Evolutionary conservation across 208 protist species (phyloP), one percentile per base, ranked within the genome.

Genomic region (Acanthamoeba sp.): DNA sequence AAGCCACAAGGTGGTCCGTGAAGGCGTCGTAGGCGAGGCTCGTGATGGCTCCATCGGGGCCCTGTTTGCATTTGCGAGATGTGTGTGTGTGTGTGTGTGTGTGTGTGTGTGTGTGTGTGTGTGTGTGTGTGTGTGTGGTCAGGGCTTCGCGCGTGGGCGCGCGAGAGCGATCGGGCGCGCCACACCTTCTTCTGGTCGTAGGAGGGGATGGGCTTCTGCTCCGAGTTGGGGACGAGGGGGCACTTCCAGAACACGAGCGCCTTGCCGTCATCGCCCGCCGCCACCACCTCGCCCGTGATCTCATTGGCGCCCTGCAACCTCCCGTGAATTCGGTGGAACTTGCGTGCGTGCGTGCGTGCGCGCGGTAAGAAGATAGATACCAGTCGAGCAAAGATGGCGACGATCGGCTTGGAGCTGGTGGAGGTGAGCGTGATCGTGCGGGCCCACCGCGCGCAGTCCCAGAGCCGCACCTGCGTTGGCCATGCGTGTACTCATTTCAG

Each of bases 341-440:
- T n/a, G n/a, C n/a, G n/a, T n/a, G n/a, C n/a, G n/a, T n/a, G n/a
- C n/a, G n/a, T 50, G 45, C 4, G 10, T 50, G 45, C 45, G 45
- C 0, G 45, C 45, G 45, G 14, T 1, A 22, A n/a, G 27, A 62
- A 22, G 24, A 24, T 14, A 38, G 7, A 38, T 52, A 84, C 73
- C 73, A 84, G 22, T n/a, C 34, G 73, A 27, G 73, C 29, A 20
- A 84, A 52, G 22, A 84, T 45, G 22, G 73, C 16, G 22, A 52
- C 73, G 73, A 84, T 84, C 9, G 73, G 73, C 73, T 84, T 84
- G 24, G 73, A 84, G 73, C 73, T 84, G 12, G 73, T 84, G 7
- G 73, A 84, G 42, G 40, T 84, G 4, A 84, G 73, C 73, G 73
- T 84, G 32, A 84, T 9, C 73, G 73, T 84, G 34, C 73, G 34